Base-by-base conservation (phyloP, 2,329 filamentous ascomycete species). In the Botrytis pseudocinerea region DNA sequence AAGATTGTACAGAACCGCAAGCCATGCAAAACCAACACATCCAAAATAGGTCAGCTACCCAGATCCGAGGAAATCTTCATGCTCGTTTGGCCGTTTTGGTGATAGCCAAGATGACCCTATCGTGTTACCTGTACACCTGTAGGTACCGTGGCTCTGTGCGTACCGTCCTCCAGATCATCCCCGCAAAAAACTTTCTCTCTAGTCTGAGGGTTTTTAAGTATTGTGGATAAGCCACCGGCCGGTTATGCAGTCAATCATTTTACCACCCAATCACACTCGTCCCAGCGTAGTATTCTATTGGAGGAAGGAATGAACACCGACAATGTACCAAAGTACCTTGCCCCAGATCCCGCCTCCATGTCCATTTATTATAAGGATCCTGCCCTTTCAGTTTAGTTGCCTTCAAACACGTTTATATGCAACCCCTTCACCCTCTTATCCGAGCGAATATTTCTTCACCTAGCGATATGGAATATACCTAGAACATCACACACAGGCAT, bases 141-240 rank as follows among this genome's bases (percentile, higher is more conserved):
- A 66, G 63, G 63, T 66, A 66, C 63, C 62, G 62, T 48, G 62
- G 28, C 51, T 57, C 51, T 57, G 62, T 46, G 62, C 28, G 42
- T 25, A 28, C 63, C 28, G 22, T n/a, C 42, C 42, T 46, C 44
- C 42, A 64, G 62, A 65, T 65, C 62, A 65, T 48, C 62, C 62
- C 42, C 62, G 28, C 42, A 48, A 48, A 40, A 62, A 62, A 42
- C 22, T 46, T 48, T 65, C 62, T 65, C 22, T 32, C 16, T 46
- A 65, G 28, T 35, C 9, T 65, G 62, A 65, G 42, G 28, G 42
- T 48, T 46, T 65, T 12, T 12, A n/a, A 20, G 25, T 4, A n/a
- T 42, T 62, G 38, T 62, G 60, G 60, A 62, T 62, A 18, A 42
- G 35, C 60, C 60, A 62, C 35, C 22, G 35, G 12, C 57, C 57